These are phyloP conservation scores for Litsea cubeba DNA, from an alignment of 164 flowering plant genomes.

Conservation along the genomic window DNA sequence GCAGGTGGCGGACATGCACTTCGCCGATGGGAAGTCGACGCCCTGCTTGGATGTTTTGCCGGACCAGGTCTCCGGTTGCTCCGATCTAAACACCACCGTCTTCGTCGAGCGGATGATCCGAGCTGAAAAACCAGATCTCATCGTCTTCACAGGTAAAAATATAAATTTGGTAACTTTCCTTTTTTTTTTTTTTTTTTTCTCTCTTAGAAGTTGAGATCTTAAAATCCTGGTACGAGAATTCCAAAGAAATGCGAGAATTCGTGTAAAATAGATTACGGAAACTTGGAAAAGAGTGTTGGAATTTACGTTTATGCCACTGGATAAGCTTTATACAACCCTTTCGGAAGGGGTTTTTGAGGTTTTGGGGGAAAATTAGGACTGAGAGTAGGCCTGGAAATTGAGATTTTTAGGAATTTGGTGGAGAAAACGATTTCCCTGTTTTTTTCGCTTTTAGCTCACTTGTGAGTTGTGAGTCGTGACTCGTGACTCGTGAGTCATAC, in stretches of 20 bases:
- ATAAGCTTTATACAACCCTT: no score
- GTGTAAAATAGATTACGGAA: no score
- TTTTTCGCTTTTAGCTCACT: neutral
- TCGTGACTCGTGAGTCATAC: neutral
- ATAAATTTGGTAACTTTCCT: no score
- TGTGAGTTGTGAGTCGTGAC: neutral
- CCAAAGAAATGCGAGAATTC: no score
- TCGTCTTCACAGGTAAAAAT: conserved; percentile 79
- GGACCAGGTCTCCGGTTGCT: conserved; percentile 46
- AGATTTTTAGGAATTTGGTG: no score
- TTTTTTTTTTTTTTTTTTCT: neutral
- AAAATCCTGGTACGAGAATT: neutral
- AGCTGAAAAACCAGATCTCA: conserved; percentile 80
- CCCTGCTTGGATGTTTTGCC: conserved; percentile 63
- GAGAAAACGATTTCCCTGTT: neutral
- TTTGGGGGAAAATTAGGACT: no score
- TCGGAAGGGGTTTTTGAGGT: no score
- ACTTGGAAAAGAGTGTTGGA: no score
- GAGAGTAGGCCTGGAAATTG: no score
- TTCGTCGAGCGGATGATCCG: conserved; percentile 61
- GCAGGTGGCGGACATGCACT: conserved; percentile 97
- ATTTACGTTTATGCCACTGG: no score
- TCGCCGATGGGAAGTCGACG: conserved; percentile 59
- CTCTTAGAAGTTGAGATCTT: neutral
- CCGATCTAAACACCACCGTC: conserved; percentile 91